Percentiles rank a stretch among this genome's conserved stretches.
Conservation (phyloP, 2,329 filamentous ascomycete genomes). For the Penicillium sp. region DNA sequence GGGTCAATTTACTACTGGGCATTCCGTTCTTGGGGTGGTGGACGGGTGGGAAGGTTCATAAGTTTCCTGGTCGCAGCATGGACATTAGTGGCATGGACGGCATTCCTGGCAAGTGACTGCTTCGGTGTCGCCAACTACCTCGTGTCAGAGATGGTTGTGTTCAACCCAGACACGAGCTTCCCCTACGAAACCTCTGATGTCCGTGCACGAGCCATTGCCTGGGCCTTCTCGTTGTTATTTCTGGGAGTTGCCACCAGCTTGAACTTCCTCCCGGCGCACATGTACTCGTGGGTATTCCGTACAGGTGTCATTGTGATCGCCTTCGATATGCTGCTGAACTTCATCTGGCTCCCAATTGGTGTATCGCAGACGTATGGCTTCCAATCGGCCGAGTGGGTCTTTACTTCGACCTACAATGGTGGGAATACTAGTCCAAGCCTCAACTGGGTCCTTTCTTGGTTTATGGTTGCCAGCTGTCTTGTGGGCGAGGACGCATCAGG, state of each 20-base stretch:
- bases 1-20: slow-evolving; percentile 36
- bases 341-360: slow-evolving; percentile 50
- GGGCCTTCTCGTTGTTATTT: slow-evolving; percentile 40
- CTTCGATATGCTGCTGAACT: slow-evolving; percentile 48
- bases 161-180: slow-evolving; percentile 37
- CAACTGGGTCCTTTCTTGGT: slow-evolving; percentile 33
- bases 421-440: slow-evolving; percentile 25
- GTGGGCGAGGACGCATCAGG: slow-evolving; percentile 32
- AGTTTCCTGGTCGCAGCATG: slow-evolving; percentile 56
- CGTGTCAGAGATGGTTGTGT: slow-evolving; percentile 41
- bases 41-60: slow-evolving; percentile 32
- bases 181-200: slow-evolving; percentile 41
- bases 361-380: slow-evolving; percentile 48
- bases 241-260: slow-evolving; percentile 30
- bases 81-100: slow-evolving; percentile 57
- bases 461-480: slow-evolving; percentile 25
- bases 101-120: slow-evolving; percentile 27
- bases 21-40: slow-evolving; percentile 29
- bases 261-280: slow-evolving; percentile 39
- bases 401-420: slow-evolving; percentile 39
- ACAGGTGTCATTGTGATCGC: slow-evolving; percentile 43
- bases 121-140: slow-evolving; percentile 30
- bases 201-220: slow-evolving; percentile 46
- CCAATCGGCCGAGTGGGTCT: slow-evolving; percentile 46
- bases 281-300: slow-evolving; percentile 46